phyloP scores from a whole-genome alignment of 1,284 basidiomycete species.

The Apiotrichum brassicae region DNA sequence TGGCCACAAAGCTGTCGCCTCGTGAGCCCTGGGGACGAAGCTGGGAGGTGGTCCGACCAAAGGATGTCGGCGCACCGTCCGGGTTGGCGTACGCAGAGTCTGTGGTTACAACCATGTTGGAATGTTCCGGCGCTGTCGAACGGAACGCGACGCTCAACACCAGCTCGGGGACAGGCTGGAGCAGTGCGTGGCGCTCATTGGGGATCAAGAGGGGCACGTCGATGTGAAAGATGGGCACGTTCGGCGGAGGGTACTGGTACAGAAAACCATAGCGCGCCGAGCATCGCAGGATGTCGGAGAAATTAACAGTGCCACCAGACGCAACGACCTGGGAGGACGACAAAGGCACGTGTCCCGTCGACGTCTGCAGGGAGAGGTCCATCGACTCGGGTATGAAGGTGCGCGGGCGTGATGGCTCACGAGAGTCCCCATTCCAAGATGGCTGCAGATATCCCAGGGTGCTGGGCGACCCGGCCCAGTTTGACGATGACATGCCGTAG shows the following conservation, averaged over 20 bases:
- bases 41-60: neutral
- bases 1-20: neutral
- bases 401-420: neutral
- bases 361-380: slow-evolving; percentile 5
- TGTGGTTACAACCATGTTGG: slow-evolving; percentile 10
- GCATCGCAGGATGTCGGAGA: slow-evolving; percentile 2
- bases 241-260: slow-evolving; percentile 1
- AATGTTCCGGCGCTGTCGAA: slow-evolving; percentile 1
- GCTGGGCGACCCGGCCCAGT: neutral
- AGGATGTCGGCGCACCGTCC: neutral
- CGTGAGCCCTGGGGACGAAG: neutral
- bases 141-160: slow-evolving; percentile 1
- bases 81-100: slow-evolving; percentile 7
- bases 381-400: slow-evolving; percentile 9
- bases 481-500: neutral
- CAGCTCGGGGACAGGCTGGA: slow-evolving; percentile 6
- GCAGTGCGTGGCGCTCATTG: slow-evolving; percentile 3
- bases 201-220: slow-evolving; percentile 12
- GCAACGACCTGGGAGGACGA: slow-evolving; percentile 3
- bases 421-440: slow-evolving; percentile 2
- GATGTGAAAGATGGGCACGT: slow-evolving; percentile 14
- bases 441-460: neutral
- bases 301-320: neutral
- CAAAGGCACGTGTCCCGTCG: neutral
- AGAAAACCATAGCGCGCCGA: slow-evolving; percentile 14